phyloP scores from a whole-genome alignment of 345 rosid species.

The Rubroshorea leprosula region DNA sequence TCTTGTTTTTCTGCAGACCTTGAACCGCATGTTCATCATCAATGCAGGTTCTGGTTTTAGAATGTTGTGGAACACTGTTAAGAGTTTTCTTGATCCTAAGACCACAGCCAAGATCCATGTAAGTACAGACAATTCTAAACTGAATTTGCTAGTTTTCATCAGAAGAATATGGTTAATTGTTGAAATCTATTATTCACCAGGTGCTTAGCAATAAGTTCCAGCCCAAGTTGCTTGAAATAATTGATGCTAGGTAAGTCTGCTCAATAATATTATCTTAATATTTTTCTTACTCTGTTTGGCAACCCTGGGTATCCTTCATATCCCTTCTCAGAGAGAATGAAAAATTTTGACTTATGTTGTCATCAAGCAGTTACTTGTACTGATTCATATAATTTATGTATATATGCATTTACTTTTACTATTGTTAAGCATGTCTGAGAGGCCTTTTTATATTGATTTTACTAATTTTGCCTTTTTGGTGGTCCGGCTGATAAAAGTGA shows the following conservation, averaged over 20 bases:
- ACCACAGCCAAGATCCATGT: constrained; percentile 95
- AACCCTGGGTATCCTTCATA: neutral
- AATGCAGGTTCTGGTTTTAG: constrained; percentile 99
- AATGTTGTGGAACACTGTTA: constrained; percentile 93
- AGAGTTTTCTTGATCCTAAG: constrained; percentile 96
- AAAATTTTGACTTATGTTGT: neutral
- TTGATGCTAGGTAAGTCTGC: constrained; percentile 59
- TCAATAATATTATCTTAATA: neutral
- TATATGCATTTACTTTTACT: no score
- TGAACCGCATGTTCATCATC: constrained; percentile 97
- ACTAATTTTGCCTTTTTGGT: constrained; percentile 1
- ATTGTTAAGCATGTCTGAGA: constrained; percentile 1
- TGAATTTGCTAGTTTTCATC: constrained; percentile 6
- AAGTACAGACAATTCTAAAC: constrained; percentile 22
- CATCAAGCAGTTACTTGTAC: neutral
- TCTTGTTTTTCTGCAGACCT: constrained; percentile 43
- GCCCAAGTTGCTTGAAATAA: constrained; percentile 88
- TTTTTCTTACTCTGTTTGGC: neutral
- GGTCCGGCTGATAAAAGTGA: constrained; percentile 48
- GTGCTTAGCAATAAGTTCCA: constrained; percentile 94
- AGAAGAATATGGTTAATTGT: constrained; percentile 12
- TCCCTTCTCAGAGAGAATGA: neutral
- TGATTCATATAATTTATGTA: no score
- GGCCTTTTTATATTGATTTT: neutral
- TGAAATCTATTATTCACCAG: constrained; percentile 29